Evolutionary conservation across 768 basidiomycete species (phyloP).

Genomic region (Pisolithus marmoratus): DNA sequence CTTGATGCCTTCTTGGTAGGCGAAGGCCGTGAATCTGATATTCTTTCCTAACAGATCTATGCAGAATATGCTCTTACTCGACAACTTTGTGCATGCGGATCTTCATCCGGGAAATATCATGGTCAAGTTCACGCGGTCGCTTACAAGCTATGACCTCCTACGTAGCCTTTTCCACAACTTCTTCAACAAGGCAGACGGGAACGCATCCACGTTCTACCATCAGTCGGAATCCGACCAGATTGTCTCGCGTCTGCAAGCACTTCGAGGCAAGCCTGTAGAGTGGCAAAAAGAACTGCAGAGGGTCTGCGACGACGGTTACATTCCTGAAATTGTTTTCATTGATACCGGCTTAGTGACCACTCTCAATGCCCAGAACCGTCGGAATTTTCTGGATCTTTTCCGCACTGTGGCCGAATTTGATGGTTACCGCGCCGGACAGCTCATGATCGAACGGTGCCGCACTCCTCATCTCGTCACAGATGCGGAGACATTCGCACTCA

Average conservation of each 20-base stretch:
- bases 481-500: slow-evolving; percentile 91
- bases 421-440: slow-evolving; percentile 88
- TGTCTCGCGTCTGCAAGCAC: slow-evolving; percentile 62
- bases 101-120: slow-evolving; percentile 94
- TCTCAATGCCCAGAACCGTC: slow-evolving; percentile 73
- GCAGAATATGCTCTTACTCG: slow-evolving; percentile 95
- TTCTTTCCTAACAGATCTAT: slow-evolving; percentile 1
- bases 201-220: slow-evolving; percentile 18
- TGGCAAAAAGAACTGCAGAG: slow-evolving; percentile 69
- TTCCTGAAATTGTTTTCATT: slow-evolving; percentile 93
- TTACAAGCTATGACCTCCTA: slow-evolving; percentile 60
- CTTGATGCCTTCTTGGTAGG: slow-evolving; percentile 91
- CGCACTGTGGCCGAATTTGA: slow-evolving; percentile 95
- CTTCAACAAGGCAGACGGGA: slow-evolving; percentile 36
- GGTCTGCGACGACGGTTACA: slow-evolving; percentile 67
- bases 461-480: slow-evolving; percentile 88
- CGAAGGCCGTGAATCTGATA: slow-evolving; percentile 6
- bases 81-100: slow-evolving; percentile 95
- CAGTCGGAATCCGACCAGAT: slow-evolving; percentile 50
- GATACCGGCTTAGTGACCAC: slow-evolving; percentile 94
- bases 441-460: slow-evolving; percentile 95
- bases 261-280: slow-evolving; percentile 50
- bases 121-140: slow-evolving; percentile 92
- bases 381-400: slow-evolving; percentile 96
- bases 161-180: slow-evolving; percentile 52